Conservation (phyloP, 1,139 yeast genomes). For the Saccharomyces uvarum region DNA sequence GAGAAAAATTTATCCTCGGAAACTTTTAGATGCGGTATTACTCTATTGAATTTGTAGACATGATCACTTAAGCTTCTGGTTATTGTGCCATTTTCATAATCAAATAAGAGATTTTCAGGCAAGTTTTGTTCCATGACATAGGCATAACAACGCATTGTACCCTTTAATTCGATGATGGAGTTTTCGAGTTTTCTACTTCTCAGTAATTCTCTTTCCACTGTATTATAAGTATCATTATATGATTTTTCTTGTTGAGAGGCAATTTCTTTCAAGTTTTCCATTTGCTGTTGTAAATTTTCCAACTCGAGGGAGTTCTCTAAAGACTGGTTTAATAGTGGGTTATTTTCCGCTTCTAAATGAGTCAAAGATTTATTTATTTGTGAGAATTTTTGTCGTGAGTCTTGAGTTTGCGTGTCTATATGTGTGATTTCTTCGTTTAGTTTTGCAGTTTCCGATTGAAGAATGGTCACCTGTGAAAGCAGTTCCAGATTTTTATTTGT, state of each 20-base stretch:
- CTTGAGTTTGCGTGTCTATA: constrained; percentile 8
- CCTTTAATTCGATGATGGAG: constrained; percentile 44
- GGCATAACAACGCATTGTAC: constrained; percentile 29
- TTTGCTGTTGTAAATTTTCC: constrained; percentile 7
- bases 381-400: constrained; percentile 6
- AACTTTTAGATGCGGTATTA: constrained; percentile 6
- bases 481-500: constrained; percentile 12
- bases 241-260: constrained; percentile 18
- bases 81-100: constrained; percentile 12
- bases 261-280: constrained; percentile 11
- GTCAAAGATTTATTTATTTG: constrained; percentile 9
- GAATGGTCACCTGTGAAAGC: constrained; percentile 3
- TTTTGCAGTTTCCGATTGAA: constrained; percentile 5
- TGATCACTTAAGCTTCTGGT: constrained; percentile 4
- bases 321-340: constrained; percentile 5
- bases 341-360: constrained; percentile 10
- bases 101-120: constrained; percentile 7
- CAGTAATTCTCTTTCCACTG: constrained; percentile 29
- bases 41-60: constrained; percentile 5
- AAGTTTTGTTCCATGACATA: constrained; percentile 14
- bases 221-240: constrained; percentile 23
- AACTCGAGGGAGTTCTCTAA: background rate
- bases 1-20: constrained; percentile 14
- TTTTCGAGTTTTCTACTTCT: constrained; percentile 42
- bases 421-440: constrained; percentile 10